These are phyloP conservation scores for Poa pratensis DNA, from an alignment of 176 grass and related monocot genomes.

Conservation along the genomic window DNA sequence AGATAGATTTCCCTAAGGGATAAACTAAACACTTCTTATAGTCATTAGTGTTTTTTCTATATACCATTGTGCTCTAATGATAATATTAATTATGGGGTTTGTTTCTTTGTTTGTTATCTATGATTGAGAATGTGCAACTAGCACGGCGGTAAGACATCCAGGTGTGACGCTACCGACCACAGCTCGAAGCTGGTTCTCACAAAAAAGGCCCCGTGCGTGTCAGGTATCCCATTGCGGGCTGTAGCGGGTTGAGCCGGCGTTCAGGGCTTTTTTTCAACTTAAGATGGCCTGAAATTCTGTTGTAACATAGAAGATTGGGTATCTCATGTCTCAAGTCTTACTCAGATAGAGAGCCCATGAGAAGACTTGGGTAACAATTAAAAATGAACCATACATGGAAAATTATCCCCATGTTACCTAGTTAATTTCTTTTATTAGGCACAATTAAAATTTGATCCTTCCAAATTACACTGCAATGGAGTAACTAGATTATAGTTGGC, in stretches of 20 bases:
- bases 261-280: neutral
- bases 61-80: neutral
- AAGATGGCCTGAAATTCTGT: neutral
- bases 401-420: neutral
- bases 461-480: neutral
- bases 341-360: neutral
- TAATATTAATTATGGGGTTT: neutral
- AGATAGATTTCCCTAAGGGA: neutral
- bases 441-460: neutral
- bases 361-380: neutral
- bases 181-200: neutral
- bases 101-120: neutral
- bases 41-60: neutral
- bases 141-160: neutral
- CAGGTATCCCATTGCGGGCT: neutral
- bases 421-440: neutral
- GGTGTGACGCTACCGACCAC: neutral
- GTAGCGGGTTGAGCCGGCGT: neutral
- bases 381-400: constrained; percentile 14
- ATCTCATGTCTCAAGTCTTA: neutral
- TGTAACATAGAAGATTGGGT: neutral
- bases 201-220: neutral
- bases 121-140: neutral
- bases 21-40: neutral
- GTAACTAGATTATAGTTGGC: neutral